Evolutionary conservation across 441 rosid genomes (phyloP).

Genomic region (Dalechampia spathulata): DNA sequence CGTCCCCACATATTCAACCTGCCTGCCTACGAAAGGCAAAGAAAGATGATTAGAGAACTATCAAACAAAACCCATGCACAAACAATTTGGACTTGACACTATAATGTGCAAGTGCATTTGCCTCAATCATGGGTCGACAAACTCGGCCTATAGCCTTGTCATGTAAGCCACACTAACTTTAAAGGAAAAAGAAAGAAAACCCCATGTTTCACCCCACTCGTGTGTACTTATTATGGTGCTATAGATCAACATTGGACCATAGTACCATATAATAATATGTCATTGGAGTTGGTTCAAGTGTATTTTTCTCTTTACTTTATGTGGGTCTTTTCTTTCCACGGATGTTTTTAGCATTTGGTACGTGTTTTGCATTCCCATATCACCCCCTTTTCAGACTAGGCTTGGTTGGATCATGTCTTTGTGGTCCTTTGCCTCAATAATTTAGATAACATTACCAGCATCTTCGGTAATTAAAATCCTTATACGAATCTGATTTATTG

Average conservation of each 20-base stretch:
- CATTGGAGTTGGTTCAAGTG: conserved; percentile 20
- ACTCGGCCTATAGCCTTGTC: conserved; percentile 14
- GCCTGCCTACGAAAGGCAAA: conserved; percentile 4
- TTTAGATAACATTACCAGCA: neutral
- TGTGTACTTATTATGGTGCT: conserved; percentile 28
- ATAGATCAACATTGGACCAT: conserved; percentile 21
- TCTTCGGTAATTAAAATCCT: too few relatives aligned
- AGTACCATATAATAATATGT: conserved; percentile 29
- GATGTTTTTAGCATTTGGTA: conserved; percentile 5
- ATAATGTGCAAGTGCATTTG: conserved; percentile 17
- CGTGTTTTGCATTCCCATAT: neutral
- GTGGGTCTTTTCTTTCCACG: conserved; percentile 6
- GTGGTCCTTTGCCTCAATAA: neutral
- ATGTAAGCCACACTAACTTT: conserved; percentile 30
- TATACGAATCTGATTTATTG: too few relatives aligned
- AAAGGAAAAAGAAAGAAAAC: too few relatives aligned
- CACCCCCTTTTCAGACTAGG: neutral
- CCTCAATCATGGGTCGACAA: conserved; percentile 33
- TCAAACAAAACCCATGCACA: neutral
- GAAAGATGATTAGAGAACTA: neutral
- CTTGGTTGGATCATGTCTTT: neutral
- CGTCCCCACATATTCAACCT: too few relatives aligned
- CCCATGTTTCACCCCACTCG: neutral
- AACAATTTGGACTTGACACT: conserved; percentile 1
- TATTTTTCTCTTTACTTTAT: conserved; percentile 1